These are phyloP conservation scores for Croton setiger DNA, from an alignment of 441 rosid genomes.

Conservation along the genomic window DNA sequence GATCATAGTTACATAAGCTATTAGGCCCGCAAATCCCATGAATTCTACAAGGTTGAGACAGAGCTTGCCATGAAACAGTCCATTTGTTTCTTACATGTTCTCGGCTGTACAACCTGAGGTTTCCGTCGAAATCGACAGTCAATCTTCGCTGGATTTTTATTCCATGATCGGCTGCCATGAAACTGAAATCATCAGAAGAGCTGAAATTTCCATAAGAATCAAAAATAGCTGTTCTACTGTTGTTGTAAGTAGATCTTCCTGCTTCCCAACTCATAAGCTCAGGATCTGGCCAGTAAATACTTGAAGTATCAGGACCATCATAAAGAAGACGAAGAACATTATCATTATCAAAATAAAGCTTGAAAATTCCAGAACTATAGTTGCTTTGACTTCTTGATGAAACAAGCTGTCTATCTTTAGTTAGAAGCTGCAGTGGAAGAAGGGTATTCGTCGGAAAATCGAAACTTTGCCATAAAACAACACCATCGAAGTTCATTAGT, in stretches of 20 bases:
- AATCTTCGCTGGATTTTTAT: neutral
- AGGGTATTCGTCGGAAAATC: neutral
- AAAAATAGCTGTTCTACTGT: neutral
- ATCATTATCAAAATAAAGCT: constrained; percentile 2
- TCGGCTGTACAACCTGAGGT: constrained; percentile 8
- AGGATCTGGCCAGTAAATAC: constrained; percentile 3
- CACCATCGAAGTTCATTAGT: neutral
- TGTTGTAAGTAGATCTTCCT: constrained; percentile 2
- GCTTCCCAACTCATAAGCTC: neutral
- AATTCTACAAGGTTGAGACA: neutral
- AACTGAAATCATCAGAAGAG: neutral
- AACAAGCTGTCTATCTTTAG: neutral
- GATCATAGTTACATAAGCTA: neutral
- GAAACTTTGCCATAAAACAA: neutral
- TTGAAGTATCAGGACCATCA: constrained; percentile 4
- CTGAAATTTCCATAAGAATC: neutral
- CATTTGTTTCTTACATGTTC: neutral
- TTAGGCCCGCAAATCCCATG: constrained; percentile 8
- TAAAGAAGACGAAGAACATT: constrained; percentile 6
- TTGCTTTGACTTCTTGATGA: constrained; percentile 7
- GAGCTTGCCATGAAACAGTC: constrained; percentile 7
- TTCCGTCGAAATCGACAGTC: constrained; percentile 1
- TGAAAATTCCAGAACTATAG: neutral
- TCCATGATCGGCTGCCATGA: constrained; percentile 7
- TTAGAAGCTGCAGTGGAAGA: neutral